These are phyloP conservation scores for Solanum gracilifrons DNA, from an alignment of 257 asterid species.

Conservation along the genomic window DNA sequence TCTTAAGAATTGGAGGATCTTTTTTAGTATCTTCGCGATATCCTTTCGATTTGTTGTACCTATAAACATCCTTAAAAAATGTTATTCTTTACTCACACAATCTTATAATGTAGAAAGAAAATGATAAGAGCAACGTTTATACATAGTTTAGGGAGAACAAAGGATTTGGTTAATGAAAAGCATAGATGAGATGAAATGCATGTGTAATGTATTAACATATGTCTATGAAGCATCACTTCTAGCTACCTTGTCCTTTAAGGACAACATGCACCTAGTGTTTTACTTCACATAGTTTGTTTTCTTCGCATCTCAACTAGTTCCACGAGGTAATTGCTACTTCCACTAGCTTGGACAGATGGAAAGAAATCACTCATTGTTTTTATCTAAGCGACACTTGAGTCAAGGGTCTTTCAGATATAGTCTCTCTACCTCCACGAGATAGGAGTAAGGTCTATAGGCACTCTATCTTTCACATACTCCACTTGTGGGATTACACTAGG, in stretches of 20 bases:
- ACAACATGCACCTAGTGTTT: background rate
- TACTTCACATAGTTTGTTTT: background rate
- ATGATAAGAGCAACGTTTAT: background rate
- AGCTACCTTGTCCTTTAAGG: background rate
- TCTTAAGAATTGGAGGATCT: background rate
- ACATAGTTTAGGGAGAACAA: background rate
- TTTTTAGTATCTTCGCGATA: background rate
- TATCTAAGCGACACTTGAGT: background rate
- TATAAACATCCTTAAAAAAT: background rate
- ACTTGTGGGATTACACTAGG: background rate
- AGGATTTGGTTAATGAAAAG: background rate
- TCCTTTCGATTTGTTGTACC: background rate
- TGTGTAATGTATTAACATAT: background rate
- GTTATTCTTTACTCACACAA: background rate
- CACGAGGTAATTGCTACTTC: background rate
- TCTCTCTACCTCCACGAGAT: background rate
- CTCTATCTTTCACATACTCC: fast-evolving
- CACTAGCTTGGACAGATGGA: background rate
- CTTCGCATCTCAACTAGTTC: background rate
- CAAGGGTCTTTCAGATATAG: background rate
- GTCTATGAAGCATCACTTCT: background rate
- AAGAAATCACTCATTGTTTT: background rate
- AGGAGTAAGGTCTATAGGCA: background rate
- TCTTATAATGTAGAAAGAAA: background rate
- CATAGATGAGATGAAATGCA: background rate